Evolutionary conservation across 345 rosid species (phyloP), one percentile per base, ranked within the genome.

Genomic region (Boechera divaricarpa): DNA sequence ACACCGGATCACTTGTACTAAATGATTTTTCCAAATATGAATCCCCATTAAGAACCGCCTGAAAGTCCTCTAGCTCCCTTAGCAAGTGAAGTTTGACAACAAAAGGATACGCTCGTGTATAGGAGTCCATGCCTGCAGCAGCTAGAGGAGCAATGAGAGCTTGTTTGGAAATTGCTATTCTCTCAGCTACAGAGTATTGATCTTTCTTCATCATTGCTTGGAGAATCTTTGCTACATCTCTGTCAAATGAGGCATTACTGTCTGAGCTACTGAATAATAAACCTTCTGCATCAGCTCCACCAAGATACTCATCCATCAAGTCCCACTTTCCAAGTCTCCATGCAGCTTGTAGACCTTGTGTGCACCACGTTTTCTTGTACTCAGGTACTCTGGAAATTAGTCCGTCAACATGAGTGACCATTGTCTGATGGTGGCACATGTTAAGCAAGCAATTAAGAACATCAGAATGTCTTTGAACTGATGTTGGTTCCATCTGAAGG

Each of bases 101-200:
- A 81, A 86, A 86, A 16, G 98, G 98, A 81, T 94, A 94, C 68
- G 98, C 98, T 70, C 98, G 88, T 38, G 80, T 81, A 62, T 90
- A 92, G 33, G 98, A 94, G 80, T 94, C 98, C 98, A 94, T 94
- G 77, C 98, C 98, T 21, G 98, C 98, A 70, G 98, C 98, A 82
- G 98, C 98, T 79, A 94, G 87, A 78, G 98, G 98, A 78, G 98
- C 98, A 87, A 94, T 94, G 26, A 92, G 84, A 72, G 94, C 87
- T 84, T 94, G 97, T 85, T 88, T 94, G 53, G 98, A 94, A 45
- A 86, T 64, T 42, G 92, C 91, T 77, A 94, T 87, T 86, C 83
- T 88, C 87, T 90, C 92, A 58, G 85, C 87, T 64, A 94, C 96
- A 29, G 85, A 85, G 63, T 85, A 88, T 42, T 78, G 90, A 87